Evolutionary conservation across 2,329 filamentous ascomycete genomes (phyloP).

Genomic region (Celoporthe dispersa): DNA sequence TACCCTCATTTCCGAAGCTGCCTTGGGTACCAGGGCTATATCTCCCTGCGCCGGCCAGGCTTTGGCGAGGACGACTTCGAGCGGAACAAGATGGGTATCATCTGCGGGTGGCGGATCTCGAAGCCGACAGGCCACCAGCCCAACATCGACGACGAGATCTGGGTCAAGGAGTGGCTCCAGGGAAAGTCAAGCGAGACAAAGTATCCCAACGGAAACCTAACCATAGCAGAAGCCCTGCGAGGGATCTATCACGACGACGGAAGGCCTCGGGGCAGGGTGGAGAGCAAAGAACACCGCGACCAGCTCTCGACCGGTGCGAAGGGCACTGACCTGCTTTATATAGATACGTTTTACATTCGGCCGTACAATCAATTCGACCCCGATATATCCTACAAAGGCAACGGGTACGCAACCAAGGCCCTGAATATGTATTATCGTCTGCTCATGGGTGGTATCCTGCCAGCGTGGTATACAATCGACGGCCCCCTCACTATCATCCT

Average conservation of each 20-base stretch:
- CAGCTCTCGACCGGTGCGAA: neutral
- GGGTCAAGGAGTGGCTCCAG: neutral
- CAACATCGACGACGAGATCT: neutral
- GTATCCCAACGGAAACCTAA: neutral
- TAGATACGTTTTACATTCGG: neutral
- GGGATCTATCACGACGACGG: neutral
- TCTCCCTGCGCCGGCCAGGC: neutral
- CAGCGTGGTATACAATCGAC: constrained; percentile 5
- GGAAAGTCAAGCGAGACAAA: neutral
- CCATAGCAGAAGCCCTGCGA: neutral
- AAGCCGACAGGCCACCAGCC: neutral
- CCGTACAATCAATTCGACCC: too few species aligned
- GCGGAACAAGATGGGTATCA: neutral
- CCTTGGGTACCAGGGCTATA: neutral
- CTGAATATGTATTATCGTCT: constrained; percentile 5
- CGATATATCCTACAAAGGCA: neutral
- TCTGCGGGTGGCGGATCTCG: neutral
- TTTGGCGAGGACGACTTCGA: neutral
- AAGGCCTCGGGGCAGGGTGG: neutral
- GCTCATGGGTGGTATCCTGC: neutral
- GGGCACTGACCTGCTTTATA: constrained; percentile 5
- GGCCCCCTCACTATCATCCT: neutral
- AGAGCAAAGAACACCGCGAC: neutral
- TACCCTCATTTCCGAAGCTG: neutral
- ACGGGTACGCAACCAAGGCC: neutral